Evolutionary conservation across 257 asterid genomes (phyloP).

Genomic region (Henckelia pumila): DNA sequence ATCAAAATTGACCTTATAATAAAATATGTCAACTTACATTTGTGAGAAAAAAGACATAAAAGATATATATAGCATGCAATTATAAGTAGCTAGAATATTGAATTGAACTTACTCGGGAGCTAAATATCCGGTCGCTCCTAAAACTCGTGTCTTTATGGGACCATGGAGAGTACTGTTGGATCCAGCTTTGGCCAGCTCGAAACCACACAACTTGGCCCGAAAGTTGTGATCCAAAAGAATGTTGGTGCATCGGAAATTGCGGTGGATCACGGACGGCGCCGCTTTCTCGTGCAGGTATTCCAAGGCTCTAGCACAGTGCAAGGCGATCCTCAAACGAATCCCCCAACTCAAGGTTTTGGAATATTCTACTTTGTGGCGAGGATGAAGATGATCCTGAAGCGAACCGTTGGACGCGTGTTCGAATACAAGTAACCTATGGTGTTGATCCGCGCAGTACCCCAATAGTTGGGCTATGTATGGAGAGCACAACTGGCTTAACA

Average conservation of each 20-base stretch:
- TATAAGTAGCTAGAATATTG: no score
- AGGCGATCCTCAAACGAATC: constrained; percentile 52
- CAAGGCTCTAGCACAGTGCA: constrained; percentile 71
- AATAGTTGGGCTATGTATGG: constrained; percentile 59
- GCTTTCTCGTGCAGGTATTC: constrained; percentile 73
- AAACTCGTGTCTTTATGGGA: neutral
- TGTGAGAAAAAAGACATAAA: no score
- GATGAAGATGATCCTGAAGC: constrained; percentile 58
- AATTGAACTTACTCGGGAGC: constrained; percentile 19
- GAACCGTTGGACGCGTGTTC: constrained; percentile 65
- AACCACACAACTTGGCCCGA: neutral
- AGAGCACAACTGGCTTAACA: constrained; percentile 59
- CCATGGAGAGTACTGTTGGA: neutral
- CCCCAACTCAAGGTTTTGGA: constrained; percentile 51
- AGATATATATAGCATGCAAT: no score
- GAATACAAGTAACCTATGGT: constrained; percentile 59
- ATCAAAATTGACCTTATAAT: no score
- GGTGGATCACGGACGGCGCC: constrained; percentile 70
- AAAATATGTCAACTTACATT: no score
- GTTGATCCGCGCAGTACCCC: constrained; percentile 84
- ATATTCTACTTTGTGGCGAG: constrained; percentile 4
- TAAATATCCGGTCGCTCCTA: neutral
- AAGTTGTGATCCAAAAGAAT: constrained; percentile 57
- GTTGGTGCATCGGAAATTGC: constrained; percentile 66
- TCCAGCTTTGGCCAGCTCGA: neutral